These are phyloP conservation scores for Aspergillus persii DNA, from an alignment of 2,329 filamentous ascomycete genomes.

Conservation along the genomic window DNA sequence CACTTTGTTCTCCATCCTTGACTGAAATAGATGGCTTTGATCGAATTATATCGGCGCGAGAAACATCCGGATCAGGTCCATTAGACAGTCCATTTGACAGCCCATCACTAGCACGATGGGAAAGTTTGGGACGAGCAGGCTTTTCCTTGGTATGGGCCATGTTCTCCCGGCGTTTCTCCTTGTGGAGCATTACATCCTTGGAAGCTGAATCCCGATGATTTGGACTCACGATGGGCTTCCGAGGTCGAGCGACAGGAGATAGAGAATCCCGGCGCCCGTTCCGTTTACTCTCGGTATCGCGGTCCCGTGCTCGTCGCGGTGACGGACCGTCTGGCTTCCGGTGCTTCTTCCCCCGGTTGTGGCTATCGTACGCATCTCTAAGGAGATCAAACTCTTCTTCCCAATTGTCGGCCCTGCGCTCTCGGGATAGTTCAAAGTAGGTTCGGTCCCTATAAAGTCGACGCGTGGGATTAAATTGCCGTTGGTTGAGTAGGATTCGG, in stretches of 20 bases:
- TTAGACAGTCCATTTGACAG: conserved; percentile 23
- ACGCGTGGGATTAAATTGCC: conserved; percentile 78
- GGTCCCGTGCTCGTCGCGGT: conserved; percentile 39
- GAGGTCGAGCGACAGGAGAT: conserved; percentile 37
- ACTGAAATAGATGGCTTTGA: conserved; percentile 25
- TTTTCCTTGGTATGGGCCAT: conserved; percentile 26
- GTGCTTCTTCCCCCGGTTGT: conserved; percentile 29
- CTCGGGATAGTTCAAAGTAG: conserved; percentile 83
- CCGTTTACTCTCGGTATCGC: conserved; percentile 39
- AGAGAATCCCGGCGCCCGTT: conserved; percentile 35
- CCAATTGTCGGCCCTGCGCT: conserved; percentile 83
- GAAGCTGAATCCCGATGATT: conserved; percentile 24
- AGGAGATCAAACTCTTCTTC: conserved; percentile 81
- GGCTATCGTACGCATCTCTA: conserved; percentile 58
- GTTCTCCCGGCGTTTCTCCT: conserved; percentile 29
- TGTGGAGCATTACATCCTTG: conserved; percentile 24
- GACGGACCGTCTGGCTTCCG: conserved; percentile 36
- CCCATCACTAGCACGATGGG: conserved; percentile 24
- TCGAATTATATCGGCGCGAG: conserved; percentile 27
- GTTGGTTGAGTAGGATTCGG: conserved; percentile 72
- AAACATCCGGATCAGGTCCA: conserved; percentile 33
- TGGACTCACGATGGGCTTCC: conserved; percentile 33
- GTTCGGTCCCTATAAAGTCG: conserved; percentile 69
- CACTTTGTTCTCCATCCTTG: conserved; percentile 32
- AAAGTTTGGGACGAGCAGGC: conserved; percentile 22